Conservation (phyloP, 495 filamentous ascomycete species). For the Antarctomyces pellizariae region DNA sequence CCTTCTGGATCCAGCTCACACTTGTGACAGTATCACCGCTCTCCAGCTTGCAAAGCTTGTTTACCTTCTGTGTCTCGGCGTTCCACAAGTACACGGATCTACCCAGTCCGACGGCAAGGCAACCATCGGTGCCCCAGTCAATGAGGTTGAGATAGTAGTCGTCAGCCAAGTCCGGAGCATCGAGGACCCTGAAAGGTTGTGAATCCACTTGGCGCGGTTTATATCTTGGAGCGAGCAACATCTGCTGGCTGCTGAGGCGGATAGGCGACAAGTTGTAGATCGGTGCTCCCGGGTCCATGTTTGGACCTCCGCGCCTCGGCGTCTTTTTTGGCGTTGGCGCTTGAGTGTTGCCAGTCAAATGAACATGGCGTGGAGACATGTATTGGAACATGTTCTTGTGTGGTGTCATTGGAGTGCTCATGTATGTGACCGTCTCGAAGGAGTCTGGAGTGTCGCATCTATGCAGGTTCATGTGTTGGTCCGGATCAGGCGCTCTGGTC, state of each 20-base stretch:
- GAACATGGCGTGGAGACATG: constrained; percentile 51
- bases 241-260: constrained; percentile 67
- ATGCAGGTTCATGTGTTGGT: constrained; percentile 25
- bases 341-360: constrained; percentile 34
- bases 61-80: constrained; percentile 61
- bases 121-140: constrained; percentile 92
- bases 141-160: constrained; percentile 96
- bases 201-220: constrained; percentile 77
- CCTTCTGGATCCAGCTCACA: constrained; percentile 92
- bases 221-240: constrained; percentile 73
- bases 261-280: constrained; percentile 88
- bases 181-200: constrained; percentile 90
- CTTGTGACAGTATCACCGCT: constrained; percentile 92
- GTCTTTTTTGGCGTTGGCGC: constrained; percentile 76
- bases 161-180: constrained; percentile 86
- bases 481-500: constrained; percentile 42
- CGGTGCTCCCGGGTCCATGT: constrained; percentile 69
- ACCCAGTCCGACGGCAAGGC: constrained; percentile 76
- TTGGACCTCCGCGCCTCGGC: constrained; percentile 61
- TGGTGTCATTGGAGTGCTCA: constrained; percentile 87
- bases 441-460: constrained; percentile 31
- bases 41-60: constrained; percentile 75
- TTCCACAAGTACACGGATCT: constrained; percentile 99
- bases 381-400: constrained; percentile 96
- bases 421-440: constrained; percentile 55